These are phyloP conservation scores for Cyberlindnera saturnus DNA, from an alignment of 805 yeast species.

Conservation along the genomic window DNA sequence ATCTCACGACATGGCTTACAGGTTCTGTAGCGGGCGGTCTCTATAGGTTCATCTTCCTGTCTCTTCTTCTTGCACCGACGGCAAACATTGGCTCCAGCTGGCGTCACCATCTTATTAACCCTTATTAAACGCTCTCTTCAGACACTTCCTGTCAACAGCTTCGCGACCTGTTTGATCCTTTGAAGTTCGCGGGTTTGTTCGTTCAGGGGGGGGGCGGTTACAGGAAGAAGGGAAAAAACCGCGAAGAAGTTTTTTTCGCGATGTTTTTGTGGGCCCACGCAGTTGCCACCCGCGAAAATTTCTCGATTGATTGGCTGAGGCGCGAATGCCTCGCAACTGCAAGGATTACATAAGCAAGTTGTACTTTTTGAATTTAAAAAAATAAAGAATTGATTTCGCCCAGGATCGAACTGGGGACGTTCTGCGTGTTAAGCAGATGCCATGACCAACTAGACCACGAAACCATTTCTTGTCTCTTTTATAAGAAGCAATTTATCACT, in stretches of 20 bases:
- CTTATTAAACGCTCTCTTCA: neutral
- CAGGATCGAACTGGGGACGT: constrained; percentile 99
- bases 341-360: too few relatives aligned
- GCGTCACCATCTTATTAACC: constrained; percentile 4
- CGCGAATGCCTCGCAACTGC: too few relatives aligned
- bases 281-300: neutral
- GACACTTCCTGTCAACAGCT: neutral
- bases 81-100: constrained; percentile 15
- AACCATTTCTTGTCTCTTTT: constrained; percentile 42
- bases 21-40: constrained; percentile 26
- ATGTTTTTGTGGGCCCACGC: neutral
- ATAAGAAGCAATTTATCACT: too few relatives aligned
- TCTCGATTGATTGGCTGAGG: too few relatives aligned
- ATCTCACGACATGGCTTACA: constrained; percentile 26
- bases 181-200: neutral
- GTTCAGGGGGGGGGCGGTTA: neutral
- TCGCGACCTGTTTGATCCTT: neutral
- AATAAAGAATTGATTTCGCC: constrained; percentile 72
- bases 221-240: neutral
- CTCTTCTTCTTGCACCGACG: constrained; percentile 28
- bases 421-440: constrained; percentile 99
- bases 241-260: neutral
- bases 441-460: constrained; percentile 99
- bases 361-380: neutral
- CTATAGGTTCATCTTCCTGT: constrained; percentile 23